Evolutionary conservation across 2,329 filamentous ascomycete genomes (phyloP).

Genomic region (Zasmidium cellare): DNA sequence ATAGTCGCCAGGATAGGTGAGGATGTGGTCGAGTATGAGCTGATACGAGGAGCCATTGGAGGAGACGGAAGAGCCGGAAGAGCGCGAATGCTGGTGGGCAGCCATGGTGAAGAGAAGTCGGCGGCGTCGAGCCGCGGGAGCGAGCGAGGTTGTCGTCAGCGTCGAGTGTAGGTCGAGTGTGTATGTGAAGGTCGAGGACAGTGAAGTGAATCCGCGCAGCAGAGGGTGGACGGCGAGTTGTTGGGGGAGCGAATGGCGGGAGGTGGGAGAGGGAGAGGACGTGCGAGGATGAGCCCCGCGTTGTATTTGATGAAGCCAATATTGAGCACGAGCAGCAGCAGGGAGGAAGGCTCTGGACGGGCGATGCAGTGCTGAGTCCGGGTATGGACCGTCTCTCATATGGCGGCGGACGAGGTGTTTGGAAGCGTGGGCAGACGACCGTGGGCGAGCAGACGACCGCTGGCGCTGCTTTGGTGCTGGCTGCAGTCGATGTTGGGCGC

Average conservation of each 20-base stretch:
- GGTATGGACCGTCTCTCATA: neutral
- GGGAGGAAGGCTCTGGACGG: neutral
- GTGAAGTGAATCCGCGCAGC: slow-evolving; percentile 1
- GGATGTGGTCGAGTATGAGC: slow-evolving; percentile 58
- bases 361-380: neutral
- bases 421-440: neutral
- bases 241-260: neutral
- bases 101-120: slow-evolving; percentile 7
- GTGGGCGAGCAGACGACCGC: neutral
- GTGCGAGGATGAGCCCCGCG: neutral
- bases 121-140: neutral
- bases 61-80: slow-evolving; percentile 28
- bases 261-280: neutral
- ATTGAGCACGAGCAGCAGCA: neutral
- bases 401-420: neutral
- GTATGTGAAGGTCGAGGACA: neutral
- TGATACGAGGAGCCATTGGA: slow-evolving; percentile 46
- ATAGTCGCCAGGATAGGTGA: slow-evolving; percentile 63
- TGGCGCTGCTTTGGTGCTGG: too few relatives aligned
- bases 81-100: slow-evolving; percentile 21
- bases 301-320: neutral
- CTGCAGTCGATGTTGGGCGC: too few relatives aligned
- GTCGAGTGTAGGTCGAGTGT: neutral
- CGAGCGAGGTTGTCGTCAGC: neutral
- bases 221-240: neutral